These are phyloP conservation scores for Alternaria brassicae DNA, from an alignment of 2,329 filamentous ascomycete species.

Conservation along the genomic window DNA sequence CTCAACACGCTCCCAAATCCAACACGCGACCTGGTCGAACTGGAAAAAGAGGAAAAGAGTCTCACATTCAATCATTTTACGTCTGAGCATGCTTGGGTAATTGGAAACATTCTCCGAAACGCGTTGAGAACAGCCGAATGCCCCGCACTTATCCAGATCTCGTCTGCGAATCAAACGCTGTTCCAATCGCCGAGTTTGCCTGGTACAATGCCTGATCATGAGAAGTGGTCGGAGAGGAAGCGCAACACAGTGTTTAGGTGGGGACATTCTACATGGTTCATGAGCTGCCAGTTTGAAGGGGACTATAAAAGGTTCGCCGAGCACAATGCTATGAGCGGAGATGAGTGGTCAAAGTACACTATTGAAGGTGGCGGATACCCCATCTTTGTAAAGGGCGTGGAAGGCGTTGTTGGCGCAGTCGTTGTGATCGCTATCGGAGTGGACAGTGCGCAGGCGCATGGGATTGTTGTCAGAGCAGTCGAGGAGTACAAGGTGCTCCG, in stretches of 20 bases:
- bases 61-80: slow-evolving; percentile 66
- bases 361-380: slow-evolving; percentile 81
- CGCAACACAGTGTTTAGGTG: slow-evolving; percentile 74
- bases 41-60: slow-evolving; percentile 52
- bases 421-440: slow-evolving; percentile 71
- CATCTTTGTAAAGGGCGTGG: slow-evolving; percentile 73
- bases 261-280: slow-evolving; percentile 73
- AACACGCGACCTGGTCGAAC: slow-evolving; percentile 48
- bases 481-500: slow-evolving; percentile 58
- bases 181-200: slow-evolving; percentile 74
- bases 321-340: slow-evolving; percentile 66
- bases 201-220: slow-evolving; percentile 74
- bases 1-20: slow-evolving; percentile 42
- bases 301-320: slow-evolving; percentile 70
- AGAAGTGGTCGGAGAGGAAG: slow-evolving; percentile 70
- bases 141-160: slow-evolving; percentile 69
- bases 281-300: slow-evolving; percentile 72
- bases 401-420: slow-evolving; percentile 77
- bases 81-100: slow-evolving; percentile 67
- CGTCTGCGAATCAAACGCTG: slow-evolving; percentile 67
- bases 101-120: slow-evolving; percentile 69
- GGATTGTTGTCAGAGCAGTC: slow-evolving; percentile 74
- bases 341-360: slow-evolving; percentile 67
- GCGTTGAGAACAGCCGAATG: slow-evolving; percentile 64
- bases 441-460: slow-evolving; percentile 79